Base-by-base conservation (phyloP, 176 grass and related monocot genomes). In the Avena atlantica region DNA sequence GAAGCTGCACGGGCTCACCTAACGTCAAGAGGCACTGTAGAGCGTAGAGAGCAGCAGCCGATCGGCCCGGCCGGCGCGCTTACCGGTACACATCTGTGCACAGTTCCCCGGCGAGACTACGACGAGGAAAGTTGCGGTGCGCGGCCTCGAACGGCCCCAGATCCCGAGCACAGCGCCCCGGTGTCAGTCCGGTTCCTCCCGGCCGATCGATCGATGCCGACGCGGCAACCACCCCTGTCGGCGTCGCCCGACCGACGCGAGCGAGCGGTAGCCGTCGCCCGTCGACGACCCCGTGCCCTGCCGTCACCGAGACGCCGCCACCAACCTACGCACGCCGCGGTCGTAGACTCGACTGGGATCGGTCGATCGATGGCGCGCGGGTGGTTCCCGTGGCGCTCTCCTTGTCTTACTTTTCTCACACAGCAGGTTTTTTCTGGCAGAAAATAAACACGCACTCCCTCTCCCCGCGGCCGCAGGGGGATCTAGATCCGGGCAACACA, bases 221-320 rank as follows among this genome's bases (percentile, higher is more conserved):
- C 27, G 89, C 81, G 45, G 81, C 85, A 91, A 84, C 89, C 27
- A 75, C 74, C 80, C 74, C 81, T 13, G 29, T 91, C 90, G 74
- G 66, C 76, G 19, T 91, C 89, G 60, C 61, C 76, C 90, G 77
- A 85, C 90, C 81, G 63, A 79, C 57, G 21, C 44, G 15, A 48
- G 21, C 44, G 15, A 4, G 19, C 37, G 29, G 53, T 36, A 23
- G 71, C 13, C 78, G 74, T 56, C 65, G 58, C 60, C 13, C 78
- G 74, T 56, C 65, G 58, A 74, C 71, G 45, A 14, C 12, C 25
- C 55, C 64, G 21, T 80, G 78, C 78, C 49, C 70, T 84, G 74
- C 89, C 16, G 83, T 42, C 20, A 37, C 80, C 56, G 74, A 20
- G 70, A 81, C 55, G 70, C 70, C 21, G 78, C 57, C 73, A 72